These are phyloP conservation scores for Rhynchosporium agropyri DNA, from an alignment of 2,329 filamentous ascomycete species.

Conservation along the genomic window DNA sequence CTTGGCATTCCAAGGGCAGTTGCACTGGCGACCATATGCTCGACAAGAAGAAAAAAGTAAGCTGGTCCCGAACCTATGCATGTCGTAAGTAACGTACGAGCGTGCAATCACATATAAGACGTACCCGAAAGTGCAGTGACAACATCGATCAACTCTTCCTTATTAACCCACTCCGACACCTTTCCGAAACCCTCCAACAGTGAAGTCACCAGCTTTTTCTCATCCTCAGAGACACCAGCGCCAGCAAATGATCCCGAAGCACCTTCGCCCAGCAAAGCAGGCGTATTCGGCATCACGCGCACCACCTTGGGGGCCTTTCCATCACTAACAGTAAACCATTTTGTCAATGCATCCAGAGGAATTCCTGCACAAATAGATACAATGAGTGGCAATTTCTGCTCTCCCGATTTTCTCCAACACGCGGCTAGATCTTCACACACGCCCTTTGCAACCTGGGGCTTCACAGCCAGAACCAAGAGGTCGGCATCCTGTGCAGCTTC, in stretches of 20 bases:
- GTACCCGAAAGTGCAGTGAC: conserved; percentile 20
- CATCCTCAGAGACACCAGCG: conserved; percentile 15
- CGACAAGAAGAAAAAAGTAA: conserved; percentile 20
- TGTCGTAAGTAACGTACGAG: neutral
- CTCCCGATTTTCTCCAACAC: neutral
- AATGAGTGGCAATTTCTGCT: conserved; percentile 18
- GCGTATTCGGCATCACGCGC: conserved; percentile 20
- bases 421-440: conserved; percentile 17
- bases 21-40: conserved; percentile 20
- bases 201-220: conserved; percentile 18
- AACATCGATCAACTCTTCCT: conserved; percentile 21
- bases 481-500: conserved; percentile 16
- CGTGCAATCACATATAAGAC: neutral
- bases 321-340: conserved; percentile 11
- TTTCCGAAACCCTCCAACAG: conserved; percentile 17
- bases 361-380: conserved; percentile 21
- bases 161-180: conserved; percentile 18
- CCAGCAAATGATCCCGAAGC: conserved; percentile 20
- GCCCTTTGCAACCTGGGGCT: conserved; percentile 19
- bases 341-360: conserved; percentile 14
- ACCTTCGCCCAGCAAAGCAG: conserved; percentile 18
- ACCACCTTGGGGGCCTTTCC: conserved; percentile 17
- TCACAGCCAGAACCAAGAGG: conserved; percentile 16
- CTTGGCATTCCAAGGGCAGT: conserved; percentile 17
- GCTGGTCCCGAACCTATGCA: conserved; percentile 17